phyloP scores from a whole-genome alignment of 2,329 filamentous ascomycete species.

The Apiospora phragmitis region DNA sequence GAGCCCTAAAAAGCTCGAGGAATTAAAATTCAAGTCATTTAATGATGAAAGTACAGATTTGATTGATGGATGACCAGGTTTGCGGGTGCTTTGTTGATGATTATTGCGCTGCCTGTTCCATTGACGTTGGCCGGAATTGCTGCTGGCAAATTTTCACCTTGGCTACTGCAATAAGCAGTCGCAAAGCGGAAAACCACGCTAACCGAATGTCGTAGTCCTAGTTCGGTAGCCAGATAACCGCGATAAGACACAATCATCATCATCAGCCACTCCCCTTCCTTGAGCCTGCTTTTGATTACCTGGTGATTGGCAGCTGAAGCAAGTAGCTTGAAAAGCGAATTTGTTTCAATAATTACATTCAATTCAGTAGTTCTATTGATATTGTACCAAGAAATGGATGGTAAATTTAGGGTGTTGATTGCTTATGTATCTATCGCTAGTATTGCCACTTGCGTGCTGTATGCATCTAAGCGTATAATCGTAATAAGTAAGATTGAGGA shows the following conservation, averaged over 20 bases:
- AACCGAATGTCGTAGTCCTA: slow-evolving; percentile 1
- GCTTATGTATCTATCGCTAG: neutral
- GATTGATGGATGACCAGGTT: slow-evolving; percentile 13
- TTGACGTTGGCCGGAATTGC: slow-evolving; percentile 9
- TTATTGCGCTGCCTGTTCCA: slow-evolving; percentile 9
- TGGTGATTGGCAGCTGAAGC: neutral
- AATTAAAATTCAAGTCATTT: slow-evolving; percentile 60
- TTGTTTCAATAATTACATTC: neutral
- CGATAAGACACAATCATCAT: neutral
- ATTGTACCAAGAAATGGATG: neutral
- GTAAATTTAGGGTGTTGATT: neutral
- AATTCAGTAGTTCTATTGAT: neutral
- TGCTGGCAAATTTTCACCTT: slow-evolving; percentile 9
- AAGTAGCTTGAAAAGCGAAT: neutral
- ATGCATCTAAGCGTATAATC: neutral
- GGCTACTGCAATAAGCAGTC: slow-evolving; percentile 6
- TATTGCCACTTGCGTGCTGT: neutral
- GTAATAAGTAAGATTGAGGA: neutral
- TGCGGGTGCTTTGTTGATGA: slow-evolving; percentile 27
- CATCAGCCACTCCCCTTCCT: neutral
- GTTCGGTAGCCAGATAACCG: neutral
- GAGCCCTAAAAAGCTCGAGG: slow-evolving; percentile 62
- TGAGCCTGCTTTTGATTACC: neutral
- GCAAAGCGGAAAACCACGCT: neutral
- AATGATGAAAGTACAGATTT: slow-evolving; percentile 48